Base-by-base conservation (phyloP, 2,329 filamentous ascomycete species). In the Neofusicoccum parvum region DNA sequence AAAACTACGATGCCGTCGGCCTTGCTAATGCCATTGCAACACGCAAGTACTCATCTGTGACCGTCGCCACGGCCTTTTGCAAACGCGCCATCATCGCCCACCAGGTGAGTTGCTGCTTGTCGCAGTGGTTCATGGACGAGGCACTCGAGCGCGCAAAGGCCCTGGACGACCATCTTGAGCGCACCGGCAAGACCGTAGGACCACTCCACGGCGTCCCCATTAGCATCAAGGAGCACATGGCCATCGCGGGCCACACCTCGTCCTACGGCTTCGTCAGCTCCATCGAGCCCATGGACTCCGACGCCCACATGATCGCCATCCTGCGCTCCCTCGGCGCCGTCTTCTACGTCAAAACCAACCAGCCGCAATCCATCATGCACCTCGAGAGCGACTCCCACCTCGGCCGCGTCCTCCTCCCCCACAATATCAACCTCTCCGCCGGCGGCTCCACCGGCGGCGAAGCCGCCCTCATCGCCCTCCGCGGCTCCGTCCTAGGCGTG, bases 361-460 rank as follows among this genome's bases (percentile, higher is more conserved):
- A 86, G 65, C 85, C 85, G 3, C 85, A 87, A 70, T 81, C 79
- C 1, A 66, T 85, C 53, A 85, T 86, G 82, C 81, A 83, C 65
- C 71, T 84, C 10, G 83, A 86, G 68, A 84, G 81, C 0, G 76
- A 71, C 60, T 81, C 69, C 64, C 85, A 84, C 68, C 67, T 85
- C 46, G 83, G 83, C 1, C 75, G 76, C 0, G 87, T 85, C 0
- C 76, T 82, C 10, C 87, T 86, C 69, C 84, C 85, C 0, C 80
- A 79, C 70, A 87, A 87, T 70, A 78, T 78, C 1, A 78, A 74
- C 1, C 72, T 87, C 34, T 83, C 83, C 0, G 69, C 77, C 15
- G 86, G 85, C 4, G 86, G 85, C 1, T 83, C 80, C 3, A 84
- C 82, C 5, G 85, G 86, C 37, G 85, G 86, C 62, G 85, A 87